Percentiles rank a stretch among this genome's conserved stretches.
These are phyloP conservation scores for Prunus kanzakura DNA, from an alignment of 306 rosid genomes.

Conservation along the genomic window DNA sequence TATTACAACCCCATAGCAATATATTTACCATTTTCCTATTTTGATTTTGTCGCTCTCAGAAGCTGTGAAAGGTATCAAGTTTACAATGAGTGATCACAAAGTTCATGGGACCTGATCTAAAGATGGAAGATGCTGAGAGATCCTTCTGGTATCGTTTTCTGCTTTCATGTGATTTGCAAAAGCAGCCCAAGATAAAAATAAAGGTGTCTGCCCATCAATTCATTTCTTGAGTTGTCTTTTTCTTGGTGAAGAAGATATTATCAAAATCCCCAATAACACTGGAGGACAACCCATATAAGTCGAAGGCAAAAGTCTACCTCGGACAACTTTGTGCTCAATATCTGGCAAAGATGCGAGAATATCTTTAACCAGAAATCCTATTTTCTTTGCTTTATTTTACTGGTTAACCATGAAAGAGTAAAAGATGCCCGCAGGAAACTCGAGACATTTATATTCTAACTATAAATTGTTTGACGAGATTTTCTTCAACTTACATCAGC, in stretches of 20 bases:
- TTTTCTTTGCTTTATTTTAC: not conserved
- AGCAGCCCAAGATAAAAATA: not conserved
- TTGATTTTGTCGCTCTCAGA: not conserved
- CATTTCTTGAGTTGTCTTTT: not conserved
- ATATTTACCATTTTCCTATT: conserved; percentile 11
- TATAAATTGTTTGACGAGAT: not conserved
- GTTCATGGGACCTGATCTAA: not conserved
- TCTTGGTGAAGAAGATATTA: not conserved
- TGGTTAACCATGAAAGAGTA: not conserved
- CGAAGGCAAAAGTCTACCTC: too few species aligned
- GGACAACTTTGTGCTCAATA: too few species aligned
- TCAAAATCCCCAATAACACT: not conserved
- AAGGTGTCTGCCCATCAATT: not conserved
- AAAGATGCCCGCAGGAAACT: not conserved
- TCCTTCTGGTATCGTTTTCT: conserved; percentile 2
- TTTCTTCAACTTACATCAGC: not conserved
- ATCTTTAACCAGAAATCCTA: not conserved
- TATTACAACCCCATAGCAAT: conserved; percentile 19
- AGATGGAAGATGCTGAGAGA: not conserved
- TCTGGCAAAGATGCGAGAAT: too few species aligned
- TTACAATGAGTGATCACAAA: not conserved
- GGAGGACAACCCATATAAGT: not conserved
- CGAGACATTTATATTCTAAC: not conserved
- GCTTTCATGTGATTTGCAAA: not conserved
- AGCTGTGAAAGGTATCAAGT: not conserved